Base-by-base conservation (phyloP, 2,329 filamentous ascomycete species). In the Lecanicillium sp. region DNA sequence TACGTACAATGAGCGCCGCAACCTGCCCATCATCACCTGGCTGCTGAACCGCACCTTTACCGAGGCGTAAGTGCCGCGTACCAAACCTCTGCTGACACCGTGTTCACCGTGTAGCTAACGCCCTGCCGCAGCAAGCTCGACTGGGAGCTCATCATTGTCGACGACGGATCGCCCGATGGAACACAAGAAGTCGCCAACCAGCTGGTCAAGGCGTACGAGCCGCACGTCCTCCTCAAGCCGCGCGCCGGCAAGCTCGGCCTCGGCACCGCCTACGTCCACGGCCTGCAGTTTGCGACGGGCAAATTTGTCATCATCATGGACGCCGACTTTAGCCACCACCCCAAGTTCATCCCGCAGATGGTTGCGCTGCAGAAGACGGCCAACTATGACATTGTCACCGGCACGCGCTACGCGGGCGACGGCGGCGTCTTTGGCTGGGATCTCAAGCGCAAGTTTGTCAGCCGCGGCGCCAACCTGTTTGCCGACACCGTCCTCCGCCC, bases 241-340 rank as follows among this genome's bases (percentile, higher is more conserved):
- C 89, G 94, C 56, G 77, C 87, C 30, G 94, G 94, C 59, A 98
- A 97, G 69, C 84, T 96, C 29, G 90, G 90, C n/a, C 82, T 97
- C 36, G 90, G 90, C 51, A 96, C 90, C 3, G 90, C 90, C 35
- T 97, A 97, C 68, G 87, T 96, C 29, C 89, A 96, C 65, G 90
- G 90, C 37, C 74, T 98, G 44, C 79, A 95, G 61, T 97, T 85
- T 59, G 84, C 76, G 17, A 88, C 81, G 17, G 92, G 92, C 54
- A 96, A 94, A 75, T 97, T 81, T 58, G 87, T 98, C 59, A 87
- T 98, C 72, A 98, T 98, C 75, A 98, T 98, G 92, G 92, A 98
- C 71, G 92, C 94, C 65, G 92, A 98, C 68, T 98, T 98, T 75
- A 87, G 80, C 53, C 92, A 98, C 70, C 92, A 98, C 72, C 92